Evolutionary conservation across 108 stramenopile species (phyloP), one percentile per base, ranked within the genome.

Genomic region (Cyclotella baltica): DNA sequence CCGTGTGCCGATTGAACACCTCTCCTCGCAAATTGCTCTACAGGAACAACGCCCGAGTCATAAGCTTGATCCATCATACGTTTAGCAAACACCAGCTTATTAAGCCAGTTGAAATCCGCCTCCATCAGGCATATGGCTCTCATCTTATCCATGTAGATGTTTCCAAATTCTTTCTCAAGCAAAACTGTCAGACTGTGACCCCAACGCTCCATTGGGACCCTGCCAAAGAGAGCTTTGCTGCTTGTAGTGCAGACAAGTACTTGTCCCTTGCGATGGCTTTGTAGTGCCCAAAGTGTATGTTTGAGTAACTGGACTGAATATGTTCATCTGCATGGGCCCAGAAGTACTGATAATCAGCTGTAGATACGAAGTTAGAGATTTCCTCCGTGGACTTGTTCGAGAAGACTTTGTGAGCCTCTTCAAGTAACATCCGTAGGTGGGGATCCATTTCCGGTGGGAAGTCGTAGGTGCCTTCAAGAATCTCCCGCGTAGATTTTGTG

Each of bases 161-260:
- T 35, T 0, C 73, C 73, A 50, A 74, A 74, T 13, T 50, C 18
- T 20, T 74, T 74, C 38, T 74, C 73, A 16, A 74, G 28, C 5
- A 74, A 18, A 3, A 66, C 62, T 2, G 40, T 63, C 20, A 74
- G 35, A 33, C 62, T 38, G 0, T 20, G 18, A 2, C 37, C 35
- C 73, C 73, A 74, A 2, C 52, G 9, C 2, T 23, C 38, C 13
- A 74, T 3, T 10, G 72, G 35, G 0, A 73, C n/a, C 1, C 62
- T 8, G 59, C 72, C 1, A 73, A 29, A 33, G 59, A 50, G 18
- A 73, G 70, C 59, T 73, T 74, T 4, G 62, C 46, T 3, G 65
- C 73, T 29, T 74, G 62, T 4, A 74, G 62, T 1, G 51, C 62
- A 0, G 62, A 64, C 1, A 74, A 40, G 3, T 74, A 37, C 2